Conservation (phyloP, 2,329 filamentous ascomycete species). For the Fusarium temperatum region DNA sequence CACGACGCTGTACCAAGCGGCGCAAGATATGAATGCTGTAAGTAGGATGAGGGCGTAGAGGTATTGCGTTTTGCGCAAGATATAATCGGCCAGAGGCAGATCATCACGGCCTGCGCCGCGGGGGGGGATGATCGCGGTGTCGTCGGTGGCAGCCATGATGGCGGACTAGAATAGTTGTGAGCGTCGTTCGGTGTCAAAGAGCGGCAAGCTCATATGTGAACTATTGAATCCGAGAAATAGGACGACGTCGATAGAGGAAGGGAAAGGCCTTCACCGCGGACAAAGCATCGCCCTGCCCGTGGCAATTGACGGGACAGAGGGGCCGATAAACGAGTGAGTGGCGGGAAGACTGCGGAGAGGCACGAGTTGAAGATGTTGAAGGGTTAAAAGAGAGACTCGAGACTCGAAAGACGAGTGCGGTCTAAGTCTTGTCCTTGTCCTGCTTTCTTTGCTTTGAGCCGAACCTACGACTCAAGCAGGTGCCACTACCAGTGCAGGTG, state of each 20-base stretch:
- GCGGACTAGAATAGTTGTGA: constrained; percentile 43
- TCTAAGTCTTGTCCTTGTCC: constrained; percentile 38
- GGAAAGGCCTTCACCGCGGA: constrained; percentile 47
- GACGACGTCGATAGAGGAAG: constrained; percentile 30
- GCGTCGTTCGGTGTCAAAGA: constrained; percentile 36
- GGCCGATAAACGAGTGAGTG: constrained; percentile 40
- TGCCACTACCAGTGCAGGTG: constrained; percentile 35
- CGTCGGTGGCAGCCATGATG: constrained; percentile 49
- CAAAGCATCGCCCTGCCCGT: constrained; percentile 51
- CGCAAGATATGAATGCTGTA: constrained; percentile 59
- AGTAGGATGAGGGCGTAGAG: constrained; percentile 64
- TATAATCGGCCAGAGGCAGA: constrained; percentile 49
- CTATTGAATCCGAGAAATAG: constrained; percentile 24
- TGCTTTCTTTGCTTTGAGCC: constrained; percentile 29
- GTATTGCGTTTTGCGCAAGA: constrained; percentile 59
- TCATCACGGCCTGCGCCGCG: constrained; percentile 37
- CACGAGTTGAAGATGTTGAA: constrained; percentile 41
- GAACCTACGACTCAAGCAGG: constrained; percentile 18
- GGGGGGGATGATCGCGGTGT: constrained; percentile 42
- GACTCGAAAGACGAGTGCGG: constrained; percentile 42
- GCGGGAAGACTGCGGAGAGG: constrained; percentile 34
- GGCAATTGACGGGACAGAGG: constrained; percentile 46
- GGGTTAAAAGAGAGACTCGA: constrained; percentile 41
- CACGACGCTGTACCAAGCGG: constrained; percentile 63
- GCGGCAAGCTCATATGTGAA: constrained; percentile 36